phyloP scores from a whole-genome alignment of 192 early-diverging fungal species.

The Rhizophagus clarus region DNA sequence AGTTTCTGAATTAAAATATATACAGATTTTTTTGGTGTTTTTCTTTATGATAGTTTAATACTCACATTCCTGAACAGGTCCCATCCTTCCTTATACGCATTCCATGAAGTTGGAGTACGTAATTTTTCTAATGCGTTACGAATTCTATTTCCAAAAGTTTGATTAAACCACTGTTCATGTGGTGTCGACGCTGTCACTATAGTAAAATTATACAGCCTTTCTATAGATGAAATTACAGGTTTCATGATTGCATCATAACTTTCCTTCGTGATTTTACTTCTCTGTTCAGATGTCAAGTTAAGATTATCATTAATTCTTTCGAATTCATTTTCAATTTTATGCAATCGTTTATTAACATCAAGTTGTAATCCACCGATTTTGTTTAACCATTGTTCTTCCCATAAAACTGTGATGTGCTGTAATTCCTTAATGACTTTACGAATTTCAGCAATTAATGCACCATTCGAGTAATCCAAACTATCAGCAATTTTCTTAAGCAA shows the following conservation, averaged over 20 bases:
- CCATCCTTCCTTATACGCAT: slow-evolving; percentile 55
- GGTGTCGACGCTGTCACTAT: slow-evolving; percentile 41
- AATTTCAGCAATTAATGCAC: slow-evolving; percentile 54
- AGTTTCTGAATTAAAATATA: background rate
- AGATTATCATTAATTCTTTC: slow-evolving; percentile 50
- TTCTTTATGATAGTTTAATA: background rate
- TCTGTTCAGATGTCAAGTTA: slow-evolving; percentile 41
- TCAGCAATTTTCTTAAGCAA: slow-evolving; percentile 43
- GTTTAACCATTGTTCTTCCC: slow-evolving; percentile 83
- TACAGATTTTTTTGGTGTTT: background rate
- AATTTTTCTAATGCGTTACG: slow-evolving; percentile 51
- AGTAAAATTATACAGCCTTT: slow-evolving; percentile 55
- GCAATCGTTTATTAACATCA: slow-evolving; percentile 57
- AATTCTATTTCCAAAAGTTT: slow-evolving; percentile 59
- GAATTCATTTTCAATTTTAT: slow-evolving; percentile 60
- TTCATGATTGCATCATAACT: slow-evolving; percentile 59
- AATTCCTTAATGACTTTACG: slow-evolving; percentile 62
- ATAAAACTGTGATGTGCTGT: slow-evolving; percentile 72
- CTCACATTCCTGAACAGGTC: slow-evolving; percentile 60
- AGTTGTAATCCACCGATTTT: slow-evolving; percentile 58
- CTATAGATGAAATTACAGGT: slow-evolving; percentile 58
- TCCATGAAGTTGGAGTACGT: slow-evolving; percentile 45
- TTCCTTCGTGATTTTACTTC: slow-evolving; percentile 48
- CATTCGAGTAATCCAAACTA: slow-evolving; percentile 41
- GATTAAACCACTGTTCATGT: slow-evolving; percentile 72